These are phyloP conservation scores for Thalassiosira profunda DNA, from an alignment of 108 stramenopile species.

Conservation along the genomic window DNA sequence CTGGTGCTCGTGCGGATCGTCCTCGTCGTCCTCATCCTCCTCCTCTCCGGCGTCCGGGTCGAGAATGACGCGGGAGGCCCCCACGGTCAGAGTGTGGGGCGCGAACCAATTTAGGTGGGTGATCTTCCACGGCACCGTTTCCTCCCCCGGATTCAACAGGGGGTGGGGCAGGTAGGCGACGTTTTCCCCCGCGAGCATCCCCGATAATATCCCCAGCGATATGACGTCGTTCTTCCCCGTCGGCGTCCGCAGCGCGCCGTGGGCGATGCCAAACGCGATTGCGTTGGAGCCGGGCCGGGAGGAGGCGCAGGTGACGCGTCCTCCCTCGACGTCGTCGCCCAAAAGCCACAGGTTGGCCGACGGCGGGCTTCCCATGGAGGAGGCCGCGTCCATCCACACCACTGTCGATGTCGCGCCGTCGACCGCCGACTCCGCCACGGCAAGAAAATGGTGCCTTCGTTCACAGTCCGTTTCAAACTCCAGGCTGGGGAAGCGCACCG, in stretches of 20 bases:
- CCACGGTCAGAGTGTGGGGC: slow-evolving; percentile 50
- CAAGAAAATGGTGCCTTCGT: slow-evolving; percentile 18
- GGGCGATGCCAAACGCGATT: slow-evolving; percentile 36
- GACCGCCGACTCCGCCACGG: slow-evolving; percentile 22
- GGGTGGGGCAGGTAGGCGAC: slow-evolving; percentile 16
- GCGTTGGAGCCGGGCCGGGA: not conserved
- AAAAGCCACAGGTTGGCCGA: too few relatives aligned
- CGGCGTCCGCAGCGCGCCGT: slow-evolving; percentile 16
- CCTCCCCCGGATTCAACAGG: slow-evolving; percentile 16
- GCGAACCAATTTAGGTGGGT: slow-evolving; percentile 74
- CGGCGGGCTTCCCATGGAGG: slow-evolving; percentile 7
- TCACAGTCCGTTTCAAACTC: slow-evolving; percentile 24
- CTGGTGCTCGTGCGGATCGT: slow-evolving; percentile 68
- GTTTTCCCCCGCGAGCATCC: too few relatives aligned
- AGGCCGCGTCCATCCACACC: slow-evolving; percentile 28
- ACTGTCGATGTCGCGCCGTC: not conserved
- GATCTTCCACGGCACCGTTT: slow-evolving; percentile 37
- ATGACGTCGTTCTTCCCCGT: not conserved
- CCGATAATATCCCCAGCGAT: too few relatives aligned
- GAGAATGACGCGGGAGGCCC: slow-evolving; percentile 60
- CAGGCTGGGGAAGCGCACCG: slow-evolving; percentile 37
- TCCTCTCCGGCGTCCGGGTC: slow-evolving; percentile 31
- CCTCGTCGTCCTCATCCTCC: slow-evolving; percentile 57
- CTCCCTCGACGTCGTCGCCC: not conserved
- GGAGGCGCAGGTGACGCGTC: slow-evolving; percentile 32